Percentiles rank a stretch among this genome's conserved stretches.
These are phyloP conservation scores for Hypericum perforatum DNA, from an alignment of 345 rosid genomes.

Conservation along the genomic window DNA sequence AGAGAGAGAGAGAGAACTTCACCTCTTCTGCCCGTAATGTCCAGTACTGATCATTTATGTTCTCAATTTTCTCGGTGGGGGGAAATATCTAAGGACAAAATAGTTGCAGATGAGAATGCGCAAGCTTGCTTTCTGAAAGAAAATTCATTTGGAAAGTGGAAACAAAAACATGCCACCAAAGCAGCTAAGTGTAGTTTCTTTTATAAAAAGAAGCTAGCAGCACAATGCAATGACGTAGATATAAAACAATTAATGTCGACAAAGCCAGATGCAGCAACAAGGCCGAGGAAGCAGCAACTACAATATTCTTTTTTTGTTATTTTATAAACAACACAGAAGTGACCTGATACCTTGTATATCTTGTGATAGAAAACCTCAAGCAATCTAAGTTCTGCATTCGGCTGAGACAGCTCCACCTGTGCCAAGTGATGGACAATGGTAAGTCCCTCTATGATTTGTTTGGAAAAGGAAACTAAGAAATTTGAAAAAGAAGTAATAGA, in stretches of 20 bases:
- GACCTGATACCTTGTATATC: conserved; percentile 23
- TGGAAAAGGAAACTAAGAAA: too few species aligned
- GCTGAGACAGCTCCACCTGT: conserved; percentile 28
- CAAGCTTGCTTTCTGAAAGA: neutral
- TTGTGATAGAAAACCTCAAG: conserved; percentile 33
- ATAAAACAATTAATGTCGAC: too few species aligned
- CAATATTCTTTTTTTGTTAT: neutral
- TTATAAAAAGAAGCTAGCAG: too few species aligned
- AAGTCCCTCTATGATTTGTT: too few species aligned
- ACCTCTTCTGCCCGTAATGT: conserved; percentile 4
- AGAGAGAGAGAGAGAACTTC: neutral
- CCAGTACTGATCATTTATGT: conserved; percentile 4
- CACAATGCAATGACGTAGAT: too few species aligned
- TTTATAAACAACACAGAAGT: neutral
- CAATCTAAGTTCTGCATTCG: conserved; percentile 27
- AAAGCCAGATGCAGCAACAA: too few species aligned
- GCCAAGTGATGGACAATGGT: too few species aligned
- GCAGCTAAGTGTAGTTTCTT: too few species aligned
- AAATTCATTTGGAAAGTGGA: neutral
- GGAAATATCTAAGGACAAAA: conserved; percentile 26
- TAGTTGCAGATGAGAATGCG: neutral
- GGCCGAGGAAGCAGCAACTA: neutral
- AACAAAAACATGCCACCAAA: too few species aligned
- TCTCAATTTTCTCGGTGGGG: conserved; percentile 19
- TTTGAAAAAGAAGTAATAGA: too few species aligned